Evolutionary conservation across 768 basidiomycete genomes (phyloP), one percentile per base, ranked within the genome.

Genomic region (Roridomyces roridus): DNA sequence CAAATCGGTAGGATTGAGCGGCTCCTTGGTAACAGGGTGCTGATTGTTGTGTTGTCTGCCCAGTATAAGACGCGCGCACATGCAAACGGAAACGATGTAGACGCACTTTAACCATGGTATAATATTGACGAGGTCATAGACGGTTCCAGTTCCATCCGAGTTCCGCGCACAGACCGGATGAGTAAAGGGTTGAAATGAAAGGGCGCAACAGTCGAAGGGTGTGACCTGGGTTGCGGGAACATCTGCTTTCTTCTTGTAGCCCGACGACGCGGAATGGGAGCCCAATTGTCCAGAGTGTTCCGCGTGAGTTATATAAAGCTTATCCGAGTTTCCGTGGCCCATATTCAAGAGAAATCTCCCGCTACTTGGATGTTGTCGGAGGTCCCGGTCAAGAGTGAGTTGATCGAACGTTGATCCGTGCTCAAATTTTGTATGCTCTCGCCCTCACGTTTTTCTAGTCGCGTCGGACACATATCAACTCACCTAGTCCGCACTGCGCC

Each of bases 41-140:
- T 81, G 85, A 61, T 94, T 92, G 64, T 92, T 78, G 68, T 94
- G 92, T 66, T 91, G 89, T 68, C 91, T 94, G 65, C 46, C 63
- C 48, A 18, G 4, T 29, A 5, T 45, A 34, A 60, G 52, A 63
- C 59, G 45, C 46, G 52, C 51, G 39, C 21, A 51, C 26, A 48
- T 29, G 34, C n/a, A 44, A 54, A 37, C 26, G 46, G 20, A 43
- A 34, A 37, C 15, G 51, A 51, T 42, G 23, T 26, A n/a, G 12
- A 29, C 86, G 63, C 68, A 88, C 95, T 96, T 94, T 42, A 98
- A 81, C 89, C 94, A 97, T 26, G 94, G 93, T 43, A 97, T 89
- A 65, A 96, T 96, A 70, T 94, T 96, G 47, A 94, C 82, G 37
- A 97, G 76, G 63, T 96, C 95, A 68, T 94, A 96, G 8, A 96